A percentile compares a stretch with the other conserved stretches of the same genome.
phyloP scores from a whole-genome alignment of 768 basidiomycete genomes.

The Cyclocybe aegerita region DNA sequence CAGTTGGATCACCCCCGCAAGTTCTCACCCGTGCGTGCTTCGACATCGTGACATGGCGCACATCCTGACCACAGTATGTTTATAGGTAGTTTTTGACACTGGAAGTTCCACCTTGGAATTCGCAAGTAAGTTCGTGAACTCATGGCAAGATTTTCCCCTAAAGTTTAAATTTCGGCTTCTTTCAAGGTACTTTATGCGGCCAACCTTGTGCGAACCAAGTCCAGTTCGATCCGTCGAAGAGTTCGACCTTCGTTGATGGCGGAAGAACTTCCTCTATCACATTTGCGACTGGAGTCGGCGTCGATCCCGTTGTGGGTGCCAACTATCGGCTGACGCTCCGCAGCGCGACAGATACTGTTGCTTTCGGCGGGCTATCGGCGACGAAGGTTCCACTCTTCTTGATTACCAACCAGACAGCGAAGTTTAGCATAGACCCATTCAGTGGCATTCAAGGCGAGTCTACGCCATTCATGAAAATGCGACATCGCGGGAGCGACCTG shows the following conservation, averaged over 20 bases:
- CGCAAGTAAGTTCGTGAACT: constrained; percentile 35
- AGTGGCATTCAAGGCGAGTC: constrained; percentile 50
- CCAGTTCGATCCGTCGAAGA: constrained; percentile 46
- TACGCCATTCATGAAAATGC: not conserved
- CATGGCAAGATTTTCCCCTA: not conserved
- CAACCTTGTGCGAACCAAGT: constrained; percentile 40
- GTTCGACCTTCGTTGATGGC: constrained; percentile 50
- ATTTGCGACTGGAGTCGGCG: constrained; percentile 56
- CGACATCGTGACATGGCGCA: not conserved
- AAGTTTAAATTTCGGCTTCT: not conserved
- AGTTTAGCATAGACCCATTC: constrained; percentile 55
- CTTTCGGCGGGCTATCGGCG: constrained; percentile 43
- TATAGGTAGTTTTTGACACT: constrained; percentile 58
- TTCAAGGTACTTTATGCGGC: constrained; percentile 45
- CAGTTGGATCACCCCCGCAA: constrained; percentile 58
- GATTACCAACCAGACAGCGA: constrained; percentile 52
- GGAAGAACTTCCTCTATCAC: constrained; percentile 41
- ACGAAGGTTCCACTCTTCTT: constrained; percentile 41
- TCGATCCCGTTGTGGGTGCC: constrained; percentile 49
- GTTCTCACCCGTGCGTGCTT: constrained; percentile 32
- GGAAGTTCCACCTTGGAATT: constrained; percentile 50
- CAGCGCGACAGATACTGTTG: constrained; percentile 46
- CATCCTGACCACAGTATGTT: constrained; percentile 7
- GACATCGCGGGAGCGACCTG: not conserved
- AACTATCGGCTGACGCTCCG: constrained; percentile 48